Percentiles rank a stretch among this genome's conserved stretches.
Evolutionary conservation across 1,284 basidiomycete species (phyloP).

Genomic region (Apiotrichum akiyoshidainum): DNA sequence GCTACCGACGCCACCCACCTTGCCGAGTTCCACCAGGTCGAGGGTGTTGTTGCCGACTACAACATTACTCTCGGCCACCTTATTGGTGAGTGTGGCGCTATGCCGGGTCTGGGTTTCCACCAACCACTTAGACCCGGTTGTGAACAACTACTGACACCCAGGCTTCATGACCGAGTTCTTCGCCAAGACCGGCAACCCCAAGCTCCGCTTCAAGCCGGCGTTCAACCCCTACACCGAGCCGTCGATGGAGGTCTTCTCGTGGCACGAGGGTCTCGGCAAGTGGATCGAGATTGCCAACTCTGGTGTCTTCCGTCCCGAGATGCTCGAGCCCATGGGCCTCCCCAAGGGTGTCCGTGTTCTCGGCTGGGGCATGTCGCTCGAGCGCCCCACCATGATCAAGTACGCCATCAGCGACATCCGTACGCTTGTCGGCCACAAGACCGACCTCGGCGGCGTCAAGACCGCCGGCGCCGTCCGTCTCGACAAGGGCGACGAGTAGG

Average conservation of each 20-base stretch:
- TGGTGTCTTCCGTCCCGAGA: conserved; percentile 99
- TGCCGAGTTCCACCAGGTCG: conserved; percentile 99
- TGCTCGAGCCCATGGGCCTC: conserved; percentile 98
- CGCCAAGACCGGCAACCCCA: conserved; percentile 92
- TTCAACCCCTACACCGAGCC: conserved; percentile 87
- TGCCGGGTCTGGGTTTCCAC: too few species aligned
- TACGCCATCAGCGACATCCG: conserved; percentile 90
- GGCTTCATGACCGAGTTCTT: conserved; percentile 99
- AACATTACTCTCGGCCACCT: conserved; percentile 93
- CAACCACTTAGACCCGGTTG: too few species aligned
- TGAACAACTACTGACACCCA: conserved; percentile 42
- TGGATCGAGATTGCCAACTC: conserved; percentile 89
- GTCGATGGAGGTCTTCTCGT: conserved; percentile 98
- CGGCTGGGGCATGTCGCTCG: conserved; percentile 93
- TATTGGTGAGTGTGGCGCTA: conserved; percentile 74
- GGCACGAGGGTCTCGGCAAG: conserved; percentile 87
- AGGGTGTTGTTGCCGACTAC: conserved; percentile 96
- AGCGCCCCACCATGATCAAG: conserved; percentile 99
- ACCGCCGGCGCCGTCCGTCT: conserved; percentile 86
- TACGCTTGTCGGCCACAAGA: conserved; percentile 95
- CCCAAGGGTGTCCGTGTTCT: conserved; percentile 95
- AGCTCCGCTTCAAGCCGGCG: conserved; percentile 88
- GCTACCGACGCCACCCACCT: conserved; percentile 99
- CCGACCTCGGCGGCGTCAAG: conserved; percentile 82
- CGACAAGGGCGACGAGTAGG: conserved; percentile 50